Evolutionary conservation across 805 yeast species (phyloP).

Genomic region (Myxozyma neotropica): DNA sequence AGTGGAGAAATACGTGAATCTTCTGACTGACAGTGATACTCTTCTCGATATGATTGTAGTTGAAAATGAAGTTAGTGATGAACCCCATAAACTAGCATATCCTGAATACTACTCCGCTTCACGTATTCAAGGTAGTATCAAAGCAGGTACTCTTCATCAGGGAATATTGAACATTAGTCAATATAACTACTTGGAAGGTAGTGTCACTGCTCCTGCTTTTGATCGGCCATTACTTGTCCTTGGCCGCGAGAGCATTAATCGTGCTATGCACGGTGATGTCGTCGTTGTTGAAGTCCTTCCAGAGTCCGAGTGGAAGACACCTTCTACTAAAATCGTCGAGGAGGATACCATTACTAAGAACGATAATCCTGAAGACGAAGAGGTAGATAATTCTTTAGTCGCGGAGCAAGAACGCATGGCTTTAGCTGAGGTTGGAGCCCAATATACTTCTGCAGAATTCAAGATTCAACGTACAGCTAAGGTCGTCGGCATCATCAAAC

Average conservation of each 20-base stretch:
- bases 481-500: slow-evolving; percentile 81
- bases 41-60: slow-evolving; percentile 77
- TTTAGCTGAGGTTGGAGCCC: slow-evolving; percentile 70
- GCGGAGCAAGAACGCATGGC: slow-evolving; percentile 71
- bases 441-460: slow-evolving; percentile 46
- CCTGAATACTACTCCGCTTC: slow-evolving; percentile 80
- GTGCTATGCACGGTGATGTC: slow-evolving; percentile 89
- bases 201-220: slow-evolving; percentile 68
- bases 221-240: slow-evolving; percentile 78
- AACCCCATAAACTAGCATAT: slow-evolving; percentile 55
- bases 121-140: slow-evolving; percentile 86
- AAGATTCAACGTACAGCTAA: slow-evolving; percentile 88
- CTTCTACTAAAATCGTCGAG: slow-evolving; percentile 77
- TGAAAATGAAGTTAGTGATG: slow-evolving; percentile 35
- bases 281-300: slow-evolving; percentile 92
- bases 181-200: slow-evolving; percentile 87
- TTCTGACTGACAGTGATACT: slow-evolving; percentile 70
- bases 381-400: slow-evolving; percentile 51
- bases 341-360: slow-evolving; percentile 64
- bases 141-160: slow-evolving; percentile 82
- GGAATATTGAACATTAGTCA: slow-evolving; percentile 80
- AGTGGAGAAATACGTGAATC: slow-evolving; percentile 68
- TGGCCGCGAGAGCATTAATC: slow-evolving; percentile 82
- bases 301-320: slow-evolving; percentile 81
- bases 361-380: slow-evolving; percentile 51